phyloP scores from a whole-genome alignment of 352 stramenopile species.

The Phytophthora brassicae region DNA sequence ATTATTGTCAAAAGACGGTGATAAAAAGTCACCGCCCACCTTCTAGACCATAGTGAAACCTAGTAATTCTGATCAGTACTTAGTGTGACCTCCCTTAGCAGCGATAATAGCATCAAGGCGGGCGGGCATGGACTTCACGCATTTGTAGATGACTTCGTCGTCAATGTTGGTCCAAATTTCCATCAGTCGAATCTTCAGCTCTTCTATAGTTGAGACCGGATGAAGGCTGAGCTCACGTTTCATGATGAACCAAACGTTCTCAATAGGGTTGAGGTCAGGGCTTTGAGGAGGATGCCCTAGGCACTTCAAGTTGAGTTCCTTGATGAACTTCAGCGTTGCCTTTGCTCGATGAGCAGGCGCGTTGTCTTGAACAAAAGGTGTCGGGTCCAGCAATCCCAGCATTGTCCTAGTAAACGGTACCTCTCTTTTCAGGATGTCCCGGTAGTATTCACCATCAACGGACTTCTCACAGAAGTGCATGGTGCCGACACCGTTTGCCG shows the following conservation, averaged over 20 bases:
- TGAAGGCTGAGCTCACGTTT: neutral
- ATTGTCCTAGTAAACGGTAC: neutral
- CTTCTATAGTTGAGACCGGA: neutral
- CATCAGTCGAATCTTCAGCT: neutral
- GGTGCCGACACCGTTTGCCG: conserved; percentile 2
- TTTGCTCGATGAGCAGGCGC: conserved; percentile 7
- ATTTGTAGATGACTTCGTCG: neutral
- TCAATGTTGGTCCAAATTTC: neutral
- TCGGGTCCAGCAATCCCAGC: neutral
- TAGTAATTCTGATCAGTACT: neutral
- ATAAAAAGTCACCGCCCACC: too few species aligned
- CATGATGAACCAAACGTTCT: conserved; percentile 7
- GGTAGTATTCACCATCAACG: conserved; percentile 6
- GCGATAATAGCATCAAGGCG: neutral
- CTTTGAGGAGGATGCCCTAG: conserved; percentile 4
- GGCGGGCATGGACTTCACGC: neutral
- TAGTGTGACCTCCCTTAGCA: neutral
- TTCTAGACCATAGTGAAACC: too few species aligned
- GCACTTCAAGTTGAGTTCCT: neutral
- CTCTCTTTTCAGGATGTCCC: neutral
- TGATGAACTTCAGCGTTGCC: neutral
- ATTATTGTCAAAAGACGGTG: too few species aligned
- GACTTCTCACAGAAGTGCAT: conserved; percentile 6
- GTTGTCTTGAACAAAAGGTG: conserved; percentile 12
- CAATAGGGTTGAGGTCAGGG: conserved; percentile 12